These are phyloP conservation scores for Omphalotus olearius DNA, from an alignment of 1,284 basidiomycete species.

Conservation along the genomic window DNA sequence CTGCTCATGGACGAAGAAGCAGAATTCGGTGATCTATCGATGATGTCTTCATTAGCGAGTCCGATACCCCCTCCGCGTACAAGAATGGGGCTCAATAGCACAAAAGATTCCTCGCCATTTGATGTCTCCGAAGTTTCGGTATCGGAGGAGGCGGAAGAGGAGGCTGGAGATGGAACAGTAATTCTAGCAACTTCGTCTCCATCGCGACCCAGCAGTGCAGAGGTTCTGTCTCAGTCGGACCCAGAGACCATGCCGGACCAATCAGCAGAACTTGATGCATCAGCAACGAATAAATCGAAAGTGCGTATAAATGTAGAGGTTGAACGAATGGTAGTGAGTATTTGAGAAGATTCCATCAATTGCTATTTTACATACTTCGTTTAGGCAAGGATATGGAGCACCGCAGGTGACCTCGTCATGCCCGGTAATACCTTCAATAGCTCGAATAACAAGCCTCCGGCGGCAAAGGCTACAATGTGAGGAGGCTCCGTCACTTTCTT, in stretches of 20 bases:
- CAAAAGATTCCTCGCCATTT: not conserved
- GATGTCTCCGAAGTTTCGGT: not conserved
- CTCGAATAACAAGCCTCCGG: slow-evolving; percentile 37
- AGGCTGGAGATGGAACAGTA: not conserved
- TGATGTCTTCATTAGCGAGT: slow-evolving; percentile 39
- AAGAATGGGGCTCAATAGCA: not conserved
- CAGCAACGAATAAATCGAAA: slow-evolving; percentile 22
- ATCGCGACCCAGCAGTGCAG: not conserved
- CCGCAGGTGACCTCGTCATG: slow-evolving; percentile 60
- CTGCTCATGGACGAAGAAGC: slow-evolving; percentile 59
- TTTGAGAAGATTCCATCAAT: not conserved
- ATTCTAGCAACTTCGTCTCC: not conserved
- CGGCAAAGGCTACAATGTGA: slow-evolving; percentile 64
- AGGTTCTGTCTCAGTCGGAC: not conserved
- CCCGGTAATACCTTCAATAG: slow-evolving; percentile 45
- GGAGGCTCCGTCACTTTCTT: slow-evolving; percentile 20
- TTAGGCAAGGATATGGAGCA: slow-evolving; percentile 65
- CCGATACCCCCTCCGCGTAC: slow-evolving; percentile 5
- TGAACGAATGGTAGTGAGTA: slow-evolving; percentile 55
- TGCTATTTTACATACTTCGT: not conserved
- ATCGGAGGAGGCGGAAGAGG: not conserved
- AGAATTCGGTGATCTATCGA: slow-evolving; percentile 50
- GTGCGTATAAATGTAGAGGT: slow-evolving; percentile 49
- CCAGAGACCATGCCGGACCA: not conserved
- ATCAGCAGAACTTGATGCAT: not conserved